Conservation (phyloP, 768 basidiomycete species). For the Tricholoma furcatifolium region DNA sequence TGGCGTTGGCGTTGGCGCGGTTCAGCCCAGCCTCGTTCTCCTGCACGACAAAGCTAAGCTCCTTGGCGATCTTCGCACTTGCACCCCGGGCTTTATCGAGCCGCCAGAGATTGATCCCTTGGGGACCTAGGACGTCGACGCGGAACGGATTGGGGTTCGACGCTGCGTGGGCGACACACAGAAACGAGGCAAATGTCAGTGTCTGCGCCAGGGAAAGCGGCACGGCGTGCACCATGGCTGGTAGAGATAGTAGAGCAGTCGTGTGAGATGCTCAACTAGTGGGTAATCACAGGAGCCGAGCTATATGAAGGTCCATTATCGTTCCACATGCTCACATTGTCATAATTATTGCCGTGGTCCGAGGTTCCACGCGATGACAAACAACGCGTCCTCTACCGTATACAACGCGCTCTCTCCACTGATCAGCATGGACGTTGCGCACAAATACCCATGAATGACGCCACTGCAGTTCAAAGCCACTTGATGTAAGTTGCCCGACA, state of each 20-base stretch:
- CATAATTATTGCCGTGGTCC: too few species aligned
- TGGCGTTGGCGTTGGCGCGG: conserved; percentile 11
- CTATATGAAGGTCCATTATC: background rate
- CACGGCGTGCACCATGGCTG: conserved; percentile 9
- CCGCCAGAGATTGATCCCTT: conserved; percentile 67
- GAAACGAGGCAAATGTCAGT: conserved; percentile 5
- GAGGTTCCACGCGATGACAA: background rate
- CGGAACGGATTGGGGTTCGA: conserved; percentile 18
- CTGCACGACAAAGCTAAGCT: conserved; percentile 17
- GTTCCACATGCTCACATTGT: background rate
- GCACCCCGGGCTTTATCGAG: conserved; percentile 30
- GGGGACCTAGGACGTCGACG: conserved; percentile 39
- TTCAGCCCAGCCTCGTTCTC: conserved; percentile 12
- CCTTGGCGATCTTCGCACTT: conserved; percentile 14
- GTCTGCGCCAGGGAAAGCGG: conserved; percentile 3
- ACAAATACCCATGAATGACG: background rate
- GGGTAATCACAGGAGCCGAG: background rate
- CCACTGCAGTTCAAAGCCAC: background rate
- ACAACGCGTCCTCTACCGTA: too few species aligned
- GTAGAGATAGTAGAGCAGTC: background rate
- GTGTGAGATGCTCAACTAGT: background rate
- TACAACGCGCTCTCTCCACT: background rate
- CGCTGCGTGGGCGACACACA: conserved; percentile 4
- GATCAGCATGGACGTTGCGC: background rate
- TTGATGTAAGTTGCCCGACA: too few species aligned